Percentiles rank a stretch among this genome's conserved stretches.
phyloP scores from a whole-genome alignment of 805 yeast species.

The Saccharomyces kudriavzevii region DNA sequence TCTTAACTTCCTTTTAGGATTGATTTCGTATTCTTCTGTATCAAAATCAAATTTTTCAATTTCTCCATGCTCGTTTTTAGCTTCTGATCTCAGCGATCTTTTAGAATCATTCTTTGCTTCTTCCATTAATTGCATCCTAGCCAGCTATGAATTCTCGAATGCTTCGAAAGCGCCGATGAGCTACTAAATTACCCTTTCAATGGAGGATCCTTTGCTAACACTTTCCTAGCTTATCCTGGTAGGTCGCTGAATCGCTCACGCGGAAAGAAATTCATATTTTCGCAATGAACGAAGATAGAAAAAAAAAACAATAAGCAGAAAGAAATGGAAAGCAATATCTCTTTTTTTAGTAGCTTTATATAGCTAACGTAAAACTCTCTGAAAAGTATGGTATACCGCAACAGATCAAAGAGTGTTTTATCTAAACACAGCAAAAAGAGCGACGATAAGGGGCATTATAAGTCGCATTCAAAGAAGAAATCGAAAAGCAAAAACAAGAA shows the following conservation, averaged over 20 bases:
- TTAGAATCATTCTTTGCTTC: neutral
- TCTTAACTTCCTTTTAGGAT: conserved; percentile 11
- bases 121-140: neutral
- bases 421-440: neutral
- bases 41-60: conserved; percentile 34
- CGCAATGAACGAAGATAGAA: neutral
- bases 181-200: neutral
- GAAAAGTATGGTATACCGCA: neutral
- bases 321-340: neutral
- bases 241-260: neutral
- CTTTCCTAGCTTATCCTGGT: neutral
- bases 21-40: conserved; percentile 17
- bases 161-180: neutral
- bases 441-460: neutral
- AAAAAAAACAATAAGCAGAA: neutral
- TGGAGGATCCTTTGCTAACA: neutral
- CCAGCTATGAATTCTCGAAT: neutral
- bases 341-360: neutral
- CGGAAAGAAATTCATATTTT: neutral
- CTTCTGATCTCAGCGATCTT: conserved; percentile 12
- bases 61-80: conserved; percentile 6
- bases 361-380: neutral
- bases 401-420: neutral
- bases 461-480: neutral
- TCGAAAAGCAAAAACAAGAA: neutral